Percentiles rank a stretch among this genome's conserved stretches.
These are phyloP conservation scores for Aureobasidium musti DNA, from an alignment of 2,329 filamentous ascomycete species.

Conservation along the genomic window DNA sequence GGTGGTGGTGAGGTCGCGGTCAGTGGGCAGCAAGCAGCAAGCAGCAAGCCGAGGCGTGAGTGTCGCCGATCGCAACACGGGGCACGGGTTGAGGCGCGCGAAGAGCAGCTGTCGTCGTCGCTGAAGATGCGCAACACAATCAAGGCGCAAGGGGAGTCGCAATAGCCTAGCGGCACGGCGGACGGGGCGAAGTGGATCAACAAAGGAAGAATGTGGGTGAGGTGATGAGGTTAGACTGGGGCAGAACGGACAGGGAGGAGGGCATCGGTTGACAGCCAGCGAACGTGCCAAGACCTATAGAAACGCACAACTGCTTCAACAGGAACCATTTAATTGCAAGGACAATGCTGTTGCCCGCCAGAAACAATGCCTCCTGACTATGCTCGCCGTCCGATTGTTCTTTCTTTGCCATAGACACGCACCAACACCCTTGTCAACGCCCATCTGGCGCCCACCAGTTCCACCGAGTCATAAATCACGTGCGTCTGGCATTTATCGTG, in stretches of 20 bases:
- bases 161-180: slow-evolving; percentile 25
- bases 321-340: background rate
- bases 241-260: slow-evolving; percentile 9
- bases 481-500: slow-evolving; percentile 4
- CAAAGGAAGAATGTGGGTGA: slow-evolving; percentile 28
- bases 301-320: background rate
- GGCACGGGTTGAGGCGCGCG: slow-evolving; percentile 1
- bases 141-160: slow-evolving; percentile 12
- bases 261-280: slow-evolving; percentile 16
- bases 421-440: background rate
- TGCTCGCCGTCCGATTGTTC: background rate
- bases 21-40: slow-evolving; percentile 17
- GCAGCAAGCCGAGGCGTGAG: slow-evolving; percentile 26
- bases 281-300: slow-evolving; percentile 6
- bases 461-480: slow-evolving; percentile 20
- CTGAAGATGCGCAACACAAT: slow-evolving; percentile 15
- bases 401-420: background rate
- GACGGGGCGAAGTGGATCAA: slow-evolving; percentile 26
- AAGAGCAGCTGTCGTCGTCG: slow-evolving; percentile 12
- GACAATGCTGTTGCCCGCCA: background rate
- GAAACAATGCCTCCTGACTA: background rate
- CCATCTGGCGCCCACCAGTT: background rate
- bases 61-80: slow-evolving; percentile 24
- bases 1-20: background rate
- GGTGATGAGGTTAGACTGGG: slow-evolving; percentile 24